These are phyloP conservation scores for Apiotrichum akiyoshidainum DNA, from an alignment of 1,284 basidiomycete genomes.

Conservation along the genomic window DNA sequence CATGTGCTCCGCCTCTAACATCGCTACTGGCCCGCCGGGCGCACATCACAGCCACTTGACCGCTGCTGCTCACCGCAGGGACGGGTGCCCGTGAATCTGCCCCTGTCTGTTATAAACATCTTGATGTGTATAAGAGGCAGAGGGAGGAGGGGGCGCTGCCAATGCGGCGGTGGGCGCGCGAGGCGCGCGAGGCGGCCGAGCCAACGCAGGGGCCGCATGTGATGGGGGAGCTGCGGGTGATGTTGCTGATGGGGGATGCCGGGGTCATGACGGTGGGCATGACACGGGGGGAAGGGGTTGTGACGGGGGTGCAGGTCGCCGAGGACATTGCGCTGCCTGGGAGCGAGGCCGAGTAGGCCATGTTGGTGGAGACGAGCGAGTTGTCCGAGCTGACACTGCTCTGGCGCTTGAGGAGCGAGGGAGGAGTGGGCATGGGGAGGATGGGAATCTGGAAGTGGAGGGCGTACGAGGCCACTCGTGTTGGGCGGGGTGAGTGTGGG, in stretches of 20 bases:
- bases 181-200: neutral
- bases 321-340: constrained; percentile 5
- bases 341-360: neutral
- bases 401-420: constrained; percentile 32
- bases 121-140: too few relatives aligned
- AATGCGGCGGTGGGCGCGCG: neutral
- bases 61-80: too few relatives aligned
- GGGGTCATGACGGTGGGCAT: neutral
- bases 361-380: constrained; percentile 3
- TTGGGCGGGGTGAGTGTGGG: neutral
- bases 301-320: neutral
- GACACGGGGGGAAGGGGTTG: neutral
- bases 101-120: too few relatives aligned
- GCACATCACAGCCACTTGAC: too few relatives aligned
- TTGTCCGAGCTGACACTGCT: neutral
- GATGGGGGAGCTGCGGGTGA: too few relatives aligned
- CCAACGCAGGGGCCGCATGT: too few relatives aligned
- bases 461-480: constrained; percentile 19
- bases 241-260: neutral
- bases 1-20: too few relatives aligned
- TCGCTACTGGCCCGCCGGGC: too few relatives aligned
- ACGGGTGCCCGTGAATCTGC: too few relatives aligned
- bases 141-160: neutral
- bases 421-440: constrained; percentile 32
- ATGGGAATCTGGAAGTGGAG: constrained; percentile 36